A percentile compares a stretch with the other conserved stretches of the same genome.
Conservation (phyloP, 495 filamentous ascomycete species). For the Bathelium albidoporum region DNA sequence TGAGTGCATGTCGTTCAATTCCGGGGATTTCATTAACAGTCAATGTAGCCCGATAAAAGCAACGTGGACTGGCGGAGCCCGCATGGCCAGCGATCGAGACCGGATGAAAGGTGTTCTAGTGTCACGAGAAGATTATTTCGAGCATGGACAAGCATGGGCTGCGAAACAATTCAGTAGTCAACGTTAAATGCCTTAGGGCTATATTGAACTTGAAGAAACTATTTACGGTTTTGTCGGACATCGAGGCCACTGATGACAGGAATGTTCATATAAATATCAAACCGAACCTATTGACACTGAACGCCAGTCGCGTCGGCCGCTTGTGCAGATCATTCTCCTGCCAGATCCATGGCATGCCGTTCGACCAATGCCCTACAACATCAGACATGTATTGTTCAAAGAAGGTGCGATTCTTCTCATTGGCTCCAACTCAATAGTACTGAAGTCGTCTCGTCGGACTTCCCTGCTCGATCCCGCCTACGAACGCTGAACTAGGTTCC, state of each 20-base stretch:
- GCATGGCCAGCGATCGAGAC: conserved; percentile 58
- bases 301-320: not conserved
- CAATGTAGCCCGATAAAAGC: conserved; percentile 50
- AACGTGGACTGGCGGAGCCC: conserved; percentile 75
- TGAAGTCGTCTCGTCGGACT: not conserved
- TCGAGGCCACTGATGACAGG: too few species aligned
- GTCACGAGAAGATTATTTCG: conserved; percentile 80
- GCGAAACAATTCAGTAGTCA: conserved; percentile 50
- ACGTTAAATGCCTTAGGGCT: not conserved
- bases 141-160: conserved; percentile 71
- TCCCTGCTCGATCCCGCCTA: not conserved
- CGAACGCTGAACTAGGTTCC: not conserved
- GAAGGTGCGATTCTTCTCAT: too few species aligned
- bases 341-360: not conserved
- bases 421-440: not conserved
- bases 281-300: not conserved
- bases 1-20: not conserved
- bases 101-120: conserved; percentile 53
- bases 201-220: not conserved
- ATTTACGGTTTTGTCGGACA: not conserved
- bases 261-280: too few species aligned
- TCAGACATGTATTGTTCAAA: not conserved
- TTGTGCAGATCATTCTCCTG: not conserved
- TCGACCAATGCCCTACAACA: not conserved
- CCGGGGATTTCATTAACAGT: not conserved